Evolutionary conservation across 257 asterid species (phyloP), one percentile per base, ranked within the genome.

Genomic region (Rhazya stricta): DNA sequence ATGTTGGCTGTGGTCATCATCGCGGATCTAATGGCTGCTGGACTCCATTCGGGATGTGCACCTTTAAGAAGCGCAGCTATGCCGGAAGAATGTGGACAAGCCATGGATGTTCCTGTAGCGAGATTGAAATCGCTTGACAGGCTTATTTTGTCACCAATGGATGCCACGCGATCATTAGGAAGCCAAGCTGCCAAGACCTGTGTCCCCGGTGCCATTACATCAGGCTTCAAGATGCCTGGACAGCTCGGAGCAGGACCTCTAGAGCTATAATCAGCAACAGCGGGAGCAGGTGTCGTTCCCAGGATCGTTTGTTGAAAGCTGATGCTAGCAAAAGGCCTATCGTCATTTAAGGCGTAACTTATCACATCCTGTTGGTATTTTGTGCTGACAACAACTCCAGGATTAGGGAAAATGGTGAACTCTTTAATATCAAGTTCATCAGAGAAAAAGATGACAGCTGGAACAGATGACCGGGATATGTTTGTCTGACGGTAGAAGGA

Each of bases 21-120:
- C 30, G 90, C 82, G 0, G 86, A 84, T 1, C 79, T 82, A 56
- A 84, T 86, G 1, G 90, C 84, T 10, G 87, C 85, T 0, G 90
- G 88, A 62, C 84, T 78, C 88, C 88, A 86, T 29, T 80, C 80
- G 0, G 85, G 85, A 34, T 79, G 85, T 0, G 85, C 88, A 3
- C 79, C 85, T 77, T 76, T 86, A 0, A 86, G 80, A 9, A 86
- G 87, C 1, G 87, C 87, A 5, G 88, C 85, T 15, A 86, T 66
- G 8, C 84, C 88, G 1, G 90, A 66, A 63, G 79, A 79, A 51
- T 86, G 88, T 6, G 90, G 88, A 30, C 86, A 79, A 34, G 90
- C 79, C 88, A 84, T 84, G 15, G 86, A 86, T 9, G 86, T 86
- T 23, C 90, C 88, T 0, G 85, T 76, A 5, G 9, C 6, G 1